Evolutionary conservation across 106 monocot genomes (phyloP).

Genomic region (Dendrobium catenatum): DNA sequence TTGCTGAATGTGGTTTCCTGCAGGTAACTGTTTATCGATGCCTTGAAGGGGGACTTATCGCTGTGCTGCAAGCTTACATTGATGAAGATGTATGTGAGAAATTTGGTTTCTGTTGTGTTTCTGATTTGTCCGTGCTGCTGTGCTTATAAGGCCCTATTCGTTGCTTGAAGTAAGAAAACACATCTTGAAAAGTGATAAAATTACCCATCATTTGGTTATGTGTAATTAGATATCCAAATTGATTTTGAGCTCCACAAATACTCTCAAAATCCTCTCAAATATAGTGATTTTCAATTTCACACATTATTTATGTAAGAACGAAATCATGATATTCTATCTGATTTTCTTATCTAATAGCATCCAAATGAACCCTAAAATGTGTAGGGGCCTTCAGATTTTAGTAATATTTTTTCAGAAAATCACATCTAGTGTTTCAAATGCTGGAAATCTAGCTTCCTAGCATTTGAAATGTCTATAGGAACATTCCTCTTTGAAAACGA

Average conservation of each 20-base stretch:
- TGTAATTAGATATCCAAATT: neutral
- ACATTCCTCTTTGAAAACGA: neutral
- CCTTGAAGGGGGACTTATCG: slow-evolving; percentile 67
- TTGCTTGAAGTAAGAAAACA: neutral
- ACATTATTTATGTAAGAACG: neutral
- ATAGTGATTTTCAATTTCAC: neutral
- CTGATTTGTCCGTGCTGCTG: neutral
- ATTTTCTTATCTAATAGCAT: neutral
- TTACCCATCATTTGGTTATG: neutral
- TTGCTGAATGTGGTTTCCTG: slow-evolving; percentile 2
- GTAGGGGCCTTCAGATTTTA: neutral
- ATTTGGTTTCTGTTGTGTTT: neutral
- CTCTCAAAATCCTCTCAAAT: neutral
- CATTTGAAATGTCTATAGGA: neutral
- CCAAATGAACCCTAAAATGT: neutral
- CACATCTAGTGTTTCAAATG: too few species aligned
- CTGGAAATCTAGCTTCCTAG: too few species aligned
- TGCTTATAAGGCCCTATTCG: neutral
- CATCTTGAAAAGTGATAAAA: neutral
- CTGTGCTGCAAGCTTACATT: slow-evolving; percentile 80
- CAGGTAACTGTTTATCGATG: slow-evolving; percentile 88
- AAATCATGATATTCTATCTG: neutral
- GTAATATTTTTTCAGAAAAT: neutral
- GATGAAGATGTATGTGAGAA: slow-evolving; percentile 77
- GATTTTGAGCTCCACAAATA: neutral